Evolutionary conservation across 192 early-diverging fungal species (phyloP).

Genomic region (Oehlia diaphana): DNA sequence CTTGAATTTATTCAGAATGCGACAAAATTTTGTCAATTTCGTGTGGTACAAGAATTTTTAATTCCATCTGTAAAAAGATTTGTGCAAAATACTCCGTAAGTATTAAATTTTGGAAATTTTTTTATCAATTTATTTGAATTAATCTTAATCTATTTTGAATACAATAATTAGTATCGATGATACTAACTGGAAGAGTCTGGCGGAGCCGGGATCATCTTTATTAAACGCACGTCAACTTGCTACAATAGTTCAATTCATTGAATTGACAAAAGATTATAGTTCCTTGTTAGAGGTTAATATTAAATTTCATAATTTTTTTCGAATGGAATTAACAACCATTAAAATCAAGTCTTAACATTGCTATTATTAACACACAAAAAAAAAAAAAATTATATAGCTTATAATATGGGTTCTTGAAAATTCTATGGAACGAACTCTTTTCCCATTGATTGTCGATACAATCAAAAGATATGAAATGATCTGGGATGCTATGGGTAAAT

Average conservation of each 20-base stretch:
- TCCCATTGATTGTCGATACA: conserved; percentile 51
- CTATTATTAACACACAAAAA: background rate
- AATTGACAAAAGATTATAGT: conserved; percentile 49
- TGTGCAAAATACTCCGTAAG: conserved; percentile 43
- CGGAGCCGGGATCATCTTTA: conserved; percentile 71
- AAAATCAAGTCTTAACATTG: background rate
- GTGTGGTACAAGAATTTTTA: conserved; percentile 50
- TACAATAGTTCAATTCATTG: conserved; percentile 48
- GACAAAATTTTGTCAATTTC: conserved; percentile 47
- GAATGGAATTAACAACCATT: background rate
- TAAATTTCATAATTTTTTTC: background rate
- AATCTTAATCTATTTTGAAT: background rate
- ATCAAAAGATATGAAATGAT: conserved; percentile 48
- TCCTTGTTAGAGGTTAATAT: conserved; percentile 45
- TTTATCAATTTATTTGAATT: conserved; percentile 29
- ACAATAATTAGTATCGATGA: conserved; percentile 46
- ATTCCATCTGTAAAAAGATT: conserved; percentile 44
- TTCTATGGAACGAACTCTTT: conserved; percentile 48
- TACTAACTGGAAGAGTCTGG: conserved; percentile 81
- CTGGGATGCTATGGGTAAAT: conserved; percentile 49
- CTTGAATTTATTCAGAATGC: conserved; percentile 42
- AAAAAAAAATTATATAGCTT: conserved; percentile 25
- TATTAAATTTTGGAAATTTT: background rate
- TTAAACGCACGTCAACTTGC: conserved; percentile 70
- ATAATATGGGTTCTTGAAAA: conserved; percentile 55